A percentile compares a stretch with the other conserved stretches of the same genome.
These are phyloP conservation scores for Tephrocybe sp. DNA, from an alignment of 768 basidiomycete species.

Conservation along the genomic window DNA sequence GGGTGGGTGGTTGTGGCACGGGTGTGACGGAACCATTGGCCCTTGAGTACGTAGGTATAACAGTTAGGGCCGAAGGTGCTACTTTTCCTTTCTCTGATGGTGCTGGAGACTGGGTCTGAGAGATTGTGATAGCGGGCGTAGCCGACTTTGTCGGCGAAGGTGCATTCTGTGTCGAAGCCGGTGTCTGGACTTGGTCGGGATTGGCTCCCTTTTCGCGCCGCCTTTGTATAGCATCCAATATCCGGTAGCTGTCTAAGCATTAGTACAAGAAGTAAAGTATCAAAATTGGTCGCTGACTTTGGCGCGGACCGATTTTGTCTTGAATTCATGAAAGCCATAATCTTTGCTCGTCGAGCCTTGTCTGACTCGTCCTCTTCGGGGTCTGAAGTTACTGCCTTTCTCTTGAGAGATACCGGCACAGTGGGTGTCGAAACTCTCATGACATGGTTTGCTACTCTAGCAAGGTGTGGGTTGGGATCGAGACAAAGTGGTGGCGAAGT, in stretches of 20 bases:
- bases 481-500: slow-evolving; percentile 78
- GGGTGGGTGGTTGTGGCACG: slow-evolving; percentile 27
- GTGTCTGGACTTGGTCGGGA: slow-evolving; percentile 21
- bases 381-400: slow-evolving; percentile 70
- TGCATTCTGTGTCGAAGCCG: slow-evolving; percentile 16
- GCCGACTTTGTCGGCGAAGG: slow-evolving; percentile 26
- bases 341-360: slow-evolving; percentile 68
- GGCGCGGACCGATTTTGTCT: slow-evolving; percentile 47
- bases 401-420: slow-evolving; percentile 72
- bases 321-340: slow-evolving; percentile 80
- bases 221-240: slow-evolving; percentile 51
- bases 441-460: slow-evolving; percentile 74
- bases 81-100: slow-evolving; percentile 27
- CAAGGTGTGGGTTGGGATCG: slow-evolving; percentile 75
- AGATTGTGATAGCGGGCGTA: slow-evolving; percentile 28
- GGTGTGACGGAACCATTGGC: slow-evolving; percentile 36
- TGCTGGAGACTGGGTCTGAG: slow-evolving; percentile 31
- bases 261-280: background rate
- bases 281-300: slow-evolving; percentile 37
- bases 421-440: slow-evolving; percentile 71
- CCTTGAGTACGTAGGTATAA: slow-evolving; percentile 25
- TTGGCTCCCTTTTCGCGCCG: slow-evolving; percentile 26
- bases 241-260: slow-evolving; percentile 45
- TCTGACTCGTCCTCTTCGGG: slow-evolving; percentile 78
- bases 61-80: slow-evolving; percentile 27